Evolutionary conservation across 192 early-diverging fungal genomes (phyloP), one percentile per base, ranked within the genome.

Genomic region (Thamnidium elegans): DNA sequence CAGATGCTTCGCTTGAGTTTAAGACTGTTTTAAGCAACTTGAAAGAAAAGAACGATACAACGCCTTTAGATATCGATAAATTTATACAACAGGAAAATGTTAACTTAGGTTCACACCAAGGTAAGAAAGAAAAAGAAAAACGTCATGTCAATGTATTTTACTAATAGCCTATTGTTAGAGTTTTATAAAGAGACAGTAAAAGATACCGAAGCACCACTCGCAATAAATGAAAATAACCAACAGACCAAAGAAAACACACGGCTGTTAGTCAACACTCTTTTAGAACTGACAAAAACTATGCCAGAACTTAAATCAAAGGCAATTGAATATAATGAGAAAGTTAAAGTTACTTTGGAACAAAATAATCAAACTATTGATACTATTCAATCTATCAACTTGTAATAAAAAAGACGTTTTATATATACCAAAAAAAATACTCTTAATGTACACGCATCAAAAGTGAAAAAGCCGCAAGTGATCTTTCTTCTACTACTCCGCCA

Each of bases 71-170:
- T 17, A 39, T 56, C 7, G 55, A 56, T 10, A 19, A 17, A 11
- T 56, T 56, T 56, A 56, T 56, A 36, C 32, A 39, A 13, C 3
- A 30, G 6, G 55, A 56, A 19, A 56, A 56, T 34, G 36, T 56
- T 19, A 34, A 56, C 11, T 19, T 56, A 19, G 9, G 55, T 19
- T 34, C 31, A 17, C 34, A 56, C 32, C 55, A 56, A 39, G 17
- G 55, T 56, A 56, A 39, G 3, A 3, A 56, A 39, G 3, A 3
- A 26, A 26, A 26, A 1, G 26, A 26, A 26, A 26, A 26, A 3
- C 26, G 3, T 26, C 26, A 26, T 26, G 26, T 26, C 26, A 26
- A 26, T 6, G 9, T 39, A 39, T 39, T 1, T 39, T 9, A 9
- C 5, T 39, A 39, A 39, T 9, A 39, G 36, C 5, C 9, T 39